A percentile compares a stretch with the other conserved stretches of the same genome.
phyloP scores from a whole-genome alignment of 495 filamentous ascomycete species.

The Penicillium lagena region DNA sequence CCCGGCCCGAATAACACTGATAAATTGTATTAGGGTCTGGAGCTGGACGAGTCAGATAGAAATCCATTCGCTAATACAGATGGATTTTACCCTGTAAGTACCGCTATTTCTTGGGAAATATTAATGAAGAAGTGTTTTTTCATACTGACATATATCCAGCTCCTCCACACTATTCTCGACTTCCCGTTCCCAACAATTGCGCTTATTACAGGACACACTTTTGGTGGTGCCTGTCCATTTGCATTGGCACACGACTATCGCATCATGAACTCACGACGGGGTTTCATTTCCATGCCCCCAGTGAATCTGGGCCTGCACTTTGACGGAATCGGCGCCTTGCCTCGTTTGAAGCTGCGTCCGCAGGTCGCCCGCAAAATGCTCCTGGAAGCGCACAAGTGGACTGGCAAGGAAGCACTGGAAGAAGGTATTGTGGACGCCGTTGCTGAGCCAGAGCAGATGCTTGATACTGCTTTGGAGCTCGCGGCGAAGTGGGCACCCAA shows the following conservation, averaged over 20 bases:
- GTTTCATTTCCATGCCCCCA: conserved; percentile 44
- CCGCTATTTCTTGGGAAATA: neutral
- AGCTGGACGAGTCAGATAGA: conserved; percentile 38
- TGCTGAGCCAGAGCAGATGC: conserved; percentile 39
- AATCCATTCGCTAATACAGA: conserved; percentile 45
- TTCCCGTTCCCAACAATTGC: conserved; percentile 48
- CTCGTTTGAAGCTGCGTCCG: conserved; percentile 40
- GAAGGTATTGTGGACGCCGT: conserved; percentile 46
- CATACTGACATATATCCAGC: conserved; percentile 6
- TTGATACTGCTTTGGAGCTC: conserved; percentile 33
- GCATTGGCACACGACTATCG: conserved; percentile 45
- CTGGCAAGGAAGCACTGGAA: conserved; percentile 37
- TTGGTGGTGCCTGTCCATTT: conserved; percentile 43
- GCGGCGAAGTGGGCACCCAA: conserved; percentile 36
- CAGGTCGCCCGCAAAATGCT: conserved; percentile 46
- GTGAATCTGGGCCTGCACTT: conserved; percentile 46
- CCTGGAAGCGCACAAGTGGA: conserved; percentile 45
- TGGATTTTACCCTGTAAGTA: conserved; percentile 39
- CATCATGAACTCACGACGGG: conserved; percentile 44
- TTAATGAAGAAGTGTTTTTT: neutral
- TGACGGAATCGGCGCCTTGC: conserved; percentile 41
- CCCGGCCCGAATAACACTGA: neutral
- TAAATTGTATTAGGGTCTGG: conserved; percentile 25
- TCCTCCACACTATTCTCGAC: conserved; percentile 45
- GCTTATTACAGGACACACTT: conserved; percentile 44